A percentile compares a stretch with the other conserved stretches of the same genome.
Conservation (phyloP, 495 filamentous ascomycete genomes). For the Aspergillus biplanus region DNA sequence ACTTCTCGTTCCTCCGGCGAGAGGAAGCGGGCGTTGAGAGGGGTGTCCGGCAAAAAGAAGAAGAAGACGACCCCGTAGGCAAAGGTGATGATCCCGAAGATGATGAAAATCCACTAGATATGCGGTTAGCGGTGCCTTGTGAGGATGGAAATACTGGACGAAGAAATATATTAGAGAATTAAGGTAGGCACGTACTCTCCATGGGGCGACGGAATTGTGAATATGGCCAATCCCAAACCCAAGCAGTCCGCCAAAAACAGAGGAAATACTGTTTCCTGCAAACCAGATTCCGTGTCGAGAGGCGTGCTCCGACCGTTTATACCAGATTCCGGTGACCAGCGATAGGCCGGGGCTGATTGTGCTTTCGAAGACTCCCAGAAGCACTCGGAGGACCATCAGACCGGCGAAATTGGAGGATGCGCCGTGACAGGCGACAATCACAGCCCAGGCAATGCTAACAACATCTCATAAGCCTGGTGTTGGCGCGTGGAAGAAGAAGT, state of each 20-base stretch:
- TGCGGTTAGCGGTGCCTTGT: background rate
- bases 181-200: background rate
- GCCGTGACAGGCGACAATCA: slow-evolving; percentile 51
- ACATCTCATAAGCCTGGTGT: background rate
- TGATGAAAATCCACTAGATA: slow-evolving; percentile 21
- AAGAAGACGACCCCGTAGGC: slow-evolving; percentile 14
- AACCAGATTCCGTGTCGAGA: slow-evolving; percentile 32
- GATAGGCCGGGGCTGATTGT: slow-evolving; percentile 24
- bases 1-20: slow-evolving; percentile 9
- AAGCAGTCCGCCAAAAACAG: slow-evolving; percentile 54
- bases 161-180: background rate
- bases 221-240: slow-evolving; percentile 57
- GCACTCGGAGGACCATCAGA: slow-evolving; percentile 51
- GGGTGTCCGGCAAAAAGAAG: slow-evolving; percentile 13
- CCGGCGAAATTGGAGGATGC: slow-evolving; percentile 54
- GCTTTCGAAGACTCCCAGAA: slow-evolving; percentile 22
- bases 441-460: slow-evolving; percentile 46
- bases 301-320: slow-evolving; percentile 25
- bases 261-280: slow-evolving; percentile 32
- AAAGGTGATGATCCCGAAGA: slow-evolving; percentile 19
- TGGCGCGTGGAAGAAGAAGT: background rate
- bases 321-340: slow-evolving; percentile 20
- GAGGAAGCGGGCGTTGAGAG: slow-evolving; percentile 29
- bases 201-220: slow-evolving; percentile 32
- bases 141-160: background rate